Percentiles rank a stretch among this genome's conserved stretches.
Evolutionary conservation across 2,329 filamentous ascomycete genomes (phyloP).

Genomic region (Monosporascus sp.): DNA sequence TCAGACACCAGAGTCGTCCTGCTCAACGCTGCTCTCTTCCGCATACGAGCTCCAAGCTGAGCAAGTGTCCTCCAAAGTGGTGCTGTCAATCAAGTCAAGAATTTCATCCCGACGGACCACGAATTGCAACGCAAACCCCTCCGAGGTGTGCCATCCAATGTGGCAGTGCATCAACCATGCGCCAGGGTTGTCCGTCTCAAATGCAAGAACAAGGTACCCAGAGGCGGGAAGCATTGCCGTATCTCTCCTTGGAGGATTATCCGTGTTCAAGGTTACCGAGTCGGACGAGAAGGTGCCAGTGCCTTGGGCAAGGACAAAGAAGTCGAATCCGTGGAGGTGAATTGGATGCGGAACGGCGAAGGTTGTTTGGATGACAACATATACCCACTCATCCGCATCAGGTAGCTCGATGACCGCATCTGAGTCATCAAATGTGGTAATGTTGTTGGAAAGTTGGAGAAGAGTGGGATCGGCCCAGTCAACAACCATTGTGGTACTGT

Average conservation of each 20-base stretch:
- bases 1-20: slow-evolving; percentile 27
- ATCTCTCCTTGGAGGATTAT: slow-evolving; percentile 45
- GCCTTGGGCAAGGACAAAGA: slow-evolving; percentile 29
- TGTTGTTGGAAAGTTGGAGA: slow-evolving; percentile 20
- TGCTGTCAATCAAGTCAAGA: slow-evolving; percentile 9
- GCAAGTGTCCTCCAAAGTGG: slow-evolving; percentile 19
- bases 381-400: slow-evolving; percentile 26
- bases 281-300: slow-evolving; percentile 21
- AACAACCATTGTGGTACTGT: slow-evolving; percentile 39
- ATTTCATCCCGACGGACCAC: slow-evolving; percentile 30
- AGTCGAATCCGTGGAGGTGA: slow-evolving; percentile 40
- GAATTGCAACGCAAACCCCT: slow-evolving; percentile 48
- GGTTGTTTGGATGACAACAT: slow-evolving; percentile 25
- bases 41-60: slow-evolving; percentile 22
- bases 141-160: slow-evolving; percentile 42
- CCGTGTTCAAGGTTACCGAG: slow-evolving; percentile 24
- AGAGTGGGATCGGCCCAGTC: slow-evolving; percentile 43
- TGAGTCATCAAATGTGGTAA: slow-evolving; percentile 17
- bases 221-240: slow-evolving; percentile 36
- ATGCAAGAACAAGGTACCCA: slow-evolving; percentile 45
- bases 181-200: slow-evolving; percentile 47
- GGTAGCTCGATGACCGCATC: slow-evolving; percentile 25
- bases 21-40: slow-evolving; percentile 4
- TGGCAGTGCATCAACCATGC: slow-evolving; percentile 36
- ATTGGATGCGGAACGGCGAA: slow-evolving; percentile 25